Evolutionary conservation across 352 stramenopile genomes (phyloP).

Genomic region (Globisporangium canariense): DNA sequence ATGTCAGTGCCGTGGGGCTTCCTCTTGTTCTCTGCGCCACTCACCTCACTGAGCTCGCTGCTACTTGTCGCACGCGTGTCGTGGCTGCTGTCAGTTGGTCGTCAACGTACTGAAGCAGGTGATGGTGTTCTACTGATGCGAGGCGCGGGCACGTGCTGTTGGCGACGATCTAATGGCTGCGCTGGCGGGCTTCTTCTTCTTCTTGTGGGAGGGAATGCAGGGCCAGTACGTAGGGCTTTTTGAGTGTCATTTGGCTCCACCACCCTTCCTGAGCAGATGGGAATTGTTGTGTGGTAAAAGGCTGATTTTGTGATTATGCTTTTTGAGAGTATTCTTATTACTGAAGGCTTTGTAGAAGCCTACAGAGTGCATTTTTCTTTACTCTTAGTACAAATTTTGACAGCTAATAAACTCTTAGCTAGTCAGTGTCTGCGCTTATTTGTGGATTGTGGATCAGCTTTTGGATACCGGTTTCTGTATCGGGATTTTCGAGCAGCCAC

Average conservation of each 20-base stretch:
- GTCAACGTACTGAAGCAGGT: not conserved
- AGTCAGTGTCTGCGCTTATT: too few species aligned
- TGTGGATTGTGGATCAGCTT: too few species aligned
- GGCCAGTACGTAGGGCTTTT: not conserved
- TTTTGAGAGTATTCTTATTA: too few species aligned
- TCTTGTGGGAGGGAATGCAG: slow-evolving; percentile 4
- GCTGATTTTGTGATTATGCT: too few species aligned
- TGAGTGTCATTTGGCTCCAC: slow-evolving; percentile 12
- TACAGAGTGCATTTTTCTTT: too few species aligned
- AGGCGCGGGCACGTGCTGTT: not conserved
- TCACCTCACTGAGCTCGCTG: not conserved
- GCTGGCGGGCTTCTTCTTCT: not conserved
- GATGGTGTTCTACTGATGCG: not conserved
- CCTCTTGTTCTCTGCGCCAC: not conserved
- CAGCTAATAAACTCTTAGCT: too few species aligned
- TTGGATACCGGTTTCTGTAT: too few species aligned
- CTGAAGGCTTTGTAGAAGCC: too few species aligned
- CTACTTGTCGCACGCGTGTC: not conserved
- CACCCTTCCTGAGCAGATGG: not conserved
- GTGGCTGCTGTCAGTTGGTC: not conserved
- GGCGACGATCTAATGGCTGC: slow-evolving; percentile 1
- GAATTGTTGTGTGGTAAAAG: too few species aligned
- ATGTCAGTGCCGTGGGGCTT: too few species aligned
- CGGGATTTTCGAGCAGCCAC: too few species aligned
- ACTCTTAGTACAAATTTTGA: too few species aligned